phyloP scores from a whole-genome alignment of 345 rosid species.

The Salix dunnii region DNA sequence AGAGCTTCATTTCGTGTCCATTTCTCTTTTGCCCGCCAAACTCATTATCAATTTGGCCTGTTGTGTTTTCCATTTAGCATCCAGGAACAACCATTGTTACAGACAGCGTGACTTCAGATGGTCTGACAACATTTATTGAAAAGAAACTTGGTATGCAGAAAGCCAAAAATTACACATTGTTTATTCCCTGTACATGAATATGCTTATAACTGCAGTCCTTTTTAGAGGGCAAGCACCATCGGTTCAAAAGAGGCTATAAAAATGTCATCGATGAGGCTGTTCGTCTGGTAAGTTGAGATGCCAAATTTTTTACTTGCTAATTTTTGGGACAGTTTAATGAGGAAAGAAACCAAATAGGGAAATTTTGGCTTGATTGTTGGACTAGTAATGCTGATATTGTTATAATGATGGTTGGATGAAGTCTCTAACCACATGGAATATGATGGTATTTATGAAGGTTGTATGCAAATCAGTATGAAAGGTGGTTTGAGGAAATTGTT shows the following conservation, averaged over 20 bases:
- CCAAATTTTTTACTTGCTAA: background rate
- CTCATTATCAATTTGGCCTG: background rate
- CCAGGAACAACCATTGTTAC: conserved; percentile 95
- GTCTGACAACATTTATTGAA: conserved; percentile 78
- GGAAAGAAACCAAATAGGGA: background rate
- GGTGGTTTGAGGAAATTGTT: background rate
- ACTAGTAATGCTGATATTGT: background rate
- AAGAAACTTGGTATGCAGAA: conserved; percentile 71
- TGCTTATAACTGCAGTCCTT: conserved; percentile 13
- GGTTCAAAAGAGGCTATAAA: conserved; percentile 95
- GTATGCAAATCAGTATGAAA: background rate
- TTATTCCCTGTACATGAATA: conserved; percentile 1
- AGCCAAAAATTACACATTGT: conserved; percentile 1
- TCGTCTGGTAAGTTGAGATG: conserved; percentile 63
- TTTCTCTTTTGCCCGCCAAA: background rate
- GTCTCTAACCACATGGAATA: background rate
- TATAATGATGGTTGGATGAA: background rate
- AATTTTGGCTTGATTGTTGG: background rate
- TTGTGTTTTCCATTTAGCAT: conserved; percentile 47
- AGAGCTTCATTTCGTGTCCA: conserved; percentile 17
- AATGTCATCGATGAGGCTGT: conserved; percentile 97
- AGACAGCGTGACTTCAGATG: conserved; percentile 98
- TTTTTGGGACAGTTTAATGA: background rate
- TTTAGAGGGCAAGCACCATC: conserved; percentile 87
- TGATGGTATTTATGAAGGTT: background rate